Conservation (phyloP, 331 rosid species). For the Telfairia occidentalis region DNA sequence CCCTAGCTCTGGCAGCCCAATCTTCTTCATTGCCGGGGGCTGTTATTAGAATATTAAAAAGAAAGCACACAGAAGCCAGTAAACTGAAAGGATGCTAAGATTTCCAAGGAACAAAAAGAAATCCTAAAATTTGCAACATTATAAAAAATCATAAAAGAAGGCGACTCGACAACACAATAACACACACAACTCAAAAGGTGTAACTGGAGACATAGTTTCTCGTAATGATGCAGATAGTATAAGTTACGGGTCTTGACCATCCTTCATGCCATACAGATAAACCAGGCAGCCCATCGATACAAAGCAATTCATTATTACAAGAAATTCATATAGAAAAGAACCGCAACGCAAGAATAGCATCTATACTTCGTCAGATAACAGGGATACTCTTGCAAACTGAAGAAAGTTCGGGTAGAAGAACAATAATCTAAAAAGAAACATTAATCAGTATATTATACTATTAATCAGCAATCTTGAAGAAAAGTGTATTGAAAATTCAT, state of each 20-base stretch:
- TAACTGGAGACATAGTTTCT: not conserved
- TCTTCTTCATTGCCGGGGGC: constrained; percentile 73
- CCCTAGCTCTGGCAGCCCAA: constrained; percentile 96
- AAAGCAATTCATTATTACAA: not conserved
- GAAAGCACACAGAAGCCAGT: not conserved
- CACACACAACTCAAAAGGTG: not conserved
- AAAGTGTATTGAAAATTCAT: not conserved
- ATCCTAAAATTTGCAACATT: not conserved
- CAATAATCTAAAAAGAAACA: not conserved
- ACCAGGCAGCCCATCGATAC: not conserved
- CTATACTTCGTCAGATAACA: not conserved
- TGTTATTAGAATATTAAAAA: constrained; percentile 17
- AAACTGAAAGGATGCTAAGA: not conserved
- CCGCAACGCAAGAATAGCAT: not conserved
- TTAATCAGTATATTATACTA: not conserved
- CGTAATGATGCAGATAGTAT: not conserved
- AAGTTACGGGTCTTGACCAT: not conserved
- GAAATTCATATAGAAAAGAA: not conserved
- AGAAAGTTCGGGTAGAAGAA: not conserved
- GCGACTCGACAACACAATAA: not conserved
- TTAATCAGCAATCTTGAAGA: not conserved
- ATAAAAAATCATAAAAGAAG: not conserved
- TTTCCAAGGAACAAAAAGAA: not conserved
- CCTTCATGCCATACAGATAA: not conserved
- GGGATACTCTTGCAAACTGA: not conserved